These are phyloP conservation scores for Penicillium sp. DNA, from an alignment of 2,329 filamentous ascomycete genomes.

Conservation along the genomic window DNA sequence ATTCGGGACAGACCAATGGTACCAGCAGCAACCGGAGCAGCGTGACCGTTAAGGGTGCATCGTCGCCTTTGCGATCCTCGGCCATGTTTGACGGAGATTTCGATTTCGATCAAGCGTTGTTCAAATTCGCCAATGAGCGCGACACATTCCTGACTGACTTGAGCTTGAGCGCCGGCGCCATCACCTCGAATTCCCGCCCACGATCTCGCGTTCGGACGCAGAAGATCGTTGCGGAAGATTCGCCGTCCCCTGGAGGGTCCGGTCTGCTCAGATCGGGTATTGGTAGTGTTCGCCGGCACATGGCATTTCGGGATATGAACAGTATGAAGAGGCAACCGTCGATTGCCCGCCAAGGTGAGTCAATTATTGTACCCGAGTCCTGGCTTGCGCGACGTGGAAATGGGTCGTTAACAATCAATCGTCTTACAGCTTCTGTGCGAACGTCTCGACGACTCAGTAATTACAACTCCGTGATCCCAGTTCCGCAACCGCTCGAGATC, in stretches of 20 bases:
- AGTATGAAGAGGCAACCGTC: slow-evolving; percentile 86
- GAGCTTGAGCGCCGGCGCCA: slow-evolving; percentile 80
- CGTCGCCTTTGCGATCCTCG: slow-evolving; percentile 34
- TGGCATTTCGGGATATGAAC: slow-evolving; percentile 93
- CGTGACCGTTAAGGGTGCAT: slow-evolving; percentile 55
- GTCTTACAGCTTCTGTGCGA: slow-evolving; percentile 61
- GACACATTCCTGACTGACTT: slow-evolving; percentile 92
- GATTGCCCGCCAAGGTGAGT: slow-evolving; percentile 69
- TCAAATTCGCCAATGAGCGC: slow-evolving; percentile 93
- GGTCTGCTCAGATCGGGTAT: slow-evolving; percentile 58
- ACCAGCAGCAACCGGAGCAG: slow-evolving; percentile 64
- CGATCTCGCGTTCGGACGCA: slow-evolving; percentile 79
- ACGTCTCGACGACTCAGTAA: slow-evolving; percentile 89
- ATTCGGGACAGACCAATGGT: slow-evolving; percentile 45
- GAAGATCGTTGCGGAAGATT: slow-evolving; percentile 75
- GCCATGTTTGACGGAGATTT: slow-evolving; percentile 61
- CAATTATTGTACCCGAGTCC: neutral
- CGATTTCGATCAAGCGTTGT: slow-evolving; percentile 88
- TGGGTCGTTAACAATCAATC: slow-evolving; percentile 15
- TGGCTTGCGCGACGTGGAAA: neutral
- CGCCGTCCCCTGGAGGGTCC: slow-evolving; percentile 37
- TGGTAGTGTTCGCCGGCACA: slow-evolving; percentile 85
- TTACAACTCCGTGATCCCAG: slow-evolving; percentile 96
- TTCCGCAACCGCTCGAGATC: slow-evolving; percentile 82
- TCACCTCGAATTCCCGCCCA: slow-evolving; percentile 63